These are phyloP conservation scores for Balamuthia mandrillaris DNA, from an alignment of 208 protist species.

Conservation along the genomic window DNA sequence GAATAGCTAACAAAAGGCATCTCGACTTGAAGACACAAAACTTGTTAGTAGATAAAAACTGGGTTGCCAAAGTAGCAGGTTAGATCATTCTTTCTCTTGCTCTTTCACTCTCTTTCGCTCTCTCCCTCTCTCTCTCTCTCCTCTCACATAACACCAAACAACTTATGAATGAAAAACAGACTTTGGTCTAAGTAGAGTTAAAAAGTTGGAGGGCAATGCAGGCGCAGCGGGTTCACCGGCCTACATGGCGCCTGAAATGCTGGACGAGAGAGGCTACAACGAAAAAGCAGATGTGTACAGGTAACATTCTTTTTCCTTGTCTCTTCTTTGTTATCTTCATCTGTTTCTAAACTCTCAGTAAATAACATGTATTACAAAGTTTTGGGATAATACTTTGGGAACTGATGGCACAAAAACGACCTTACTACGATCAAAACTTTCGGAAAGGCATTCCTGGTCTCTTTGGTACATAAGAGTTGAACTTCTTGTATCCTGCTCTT, in stretches of 20 bases:
- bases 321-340: neutral
- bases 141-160: too few species aligned
- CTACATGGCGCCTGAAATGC: slow-evolving; percentile 40
- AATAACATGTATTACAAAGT: neutral
- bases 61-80: slow-evolving; percentile 20
- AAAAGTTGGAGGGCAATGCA: neutral
- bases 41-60: slow-evolving; percentile 29
- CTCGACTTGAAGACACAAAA: slow-evolving; percentile 29
- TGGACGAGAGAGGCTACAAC: neutral
- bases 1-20: neutral
- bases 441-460: neutral
- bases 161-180: too few species aligned
- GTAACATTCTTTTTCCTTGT: neutral
- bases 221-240: slow-evolving; percentile 8
- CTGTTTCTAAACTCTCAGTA: neutral
- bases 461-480: too few species aligned
- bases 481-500: neutral
- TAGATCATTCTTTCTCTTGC: too few species aligned
- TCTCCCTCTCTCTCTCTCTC: too few species aligned
- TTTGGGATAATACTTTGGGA: slow-evolving; percentile 33
- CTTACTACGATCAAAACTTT: neutral
- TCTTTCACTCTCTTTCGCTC: too few species aligned
- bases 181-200: slow-evolving; percentile 9
- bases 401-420: neutral
- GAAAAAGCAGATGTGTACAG: slow-evolving; percentile 24